phyloP scores from a whole-genome alignment of 1,139 yeast species.

The Magnusiomyces paraingens region DNA sequence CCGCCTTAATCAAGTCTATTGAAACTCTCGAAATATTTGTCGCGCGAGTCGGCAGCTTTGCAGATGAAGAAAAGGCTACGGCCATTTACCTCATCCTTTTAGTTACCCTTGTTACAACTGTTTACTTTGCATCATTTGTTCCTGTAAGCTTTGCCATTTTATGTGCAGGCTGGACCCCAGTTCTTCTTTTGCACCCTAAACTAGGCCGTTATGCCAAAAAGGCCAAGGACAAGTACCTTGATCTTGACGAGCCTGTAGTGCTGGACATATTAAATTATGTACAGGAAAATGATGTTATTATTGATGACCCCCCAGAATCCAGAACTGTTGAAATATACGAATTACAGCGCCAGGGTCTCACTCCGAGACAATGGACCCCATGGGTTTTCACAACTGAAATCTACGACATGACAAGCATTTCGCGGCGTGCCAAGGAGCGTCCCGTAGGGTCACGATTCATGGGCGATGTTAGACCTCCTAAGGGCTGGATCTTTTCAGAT shows the following conservation, averaged over 20 bases:
- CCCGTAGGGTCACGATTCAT: conserved; percentile 63
- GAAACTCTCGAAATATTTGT: conserved; percentile 52
- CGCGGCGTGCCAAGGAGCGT: conserved; percentile 49
- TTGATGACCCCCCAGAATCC: conserved; percentile 55
- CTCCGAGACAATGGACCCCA: conserved; percentile 56
- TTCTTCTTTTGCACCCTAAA: conserved; percentile 31
- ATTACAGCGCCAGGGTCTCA: conserved; percentile 58
- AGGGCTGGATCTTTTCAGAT: conserved; percentile 63
- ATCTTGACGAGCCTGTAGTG: conserved; percentile 22
- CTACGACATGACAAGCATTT: conserved; percentile 47
- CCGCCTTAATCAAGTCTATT: conserved; percentile 46
- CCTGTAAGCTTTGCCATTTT: conserved; percentile 60
- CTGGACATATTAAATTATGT: conserved; percentile 30
- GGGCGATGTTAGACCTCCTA: conserved; percentile 57
- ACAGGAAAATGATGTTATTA: conserved; percentile 46
- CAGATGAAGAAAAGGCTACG: conserved; percentile 64
- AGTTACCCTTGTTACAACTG: conserved; percentile 38
- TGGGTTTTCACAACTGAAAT: conserved; percentile 43
- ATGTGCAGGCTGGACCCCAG: conserved; percentile 43
- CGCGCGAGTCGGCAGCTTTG: conserved; percentile 63
- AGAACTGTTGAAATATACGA: conserved; percentile 65
- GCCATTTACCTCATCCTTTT: conserved; percentile 43
- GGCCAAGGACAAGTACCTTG: conserved; percentile 21
- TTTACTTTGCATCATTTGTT: conserved; percentile 53
- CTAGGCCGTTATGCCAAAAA: conserved; percentile 22